Percentiles rank a stretch among this genome's conserved stretches.
Evolutionary conservation across 2,329 filamentous ascomycete species (phyloP).

Genomic region (Claviceps humidiphila): DNA sequence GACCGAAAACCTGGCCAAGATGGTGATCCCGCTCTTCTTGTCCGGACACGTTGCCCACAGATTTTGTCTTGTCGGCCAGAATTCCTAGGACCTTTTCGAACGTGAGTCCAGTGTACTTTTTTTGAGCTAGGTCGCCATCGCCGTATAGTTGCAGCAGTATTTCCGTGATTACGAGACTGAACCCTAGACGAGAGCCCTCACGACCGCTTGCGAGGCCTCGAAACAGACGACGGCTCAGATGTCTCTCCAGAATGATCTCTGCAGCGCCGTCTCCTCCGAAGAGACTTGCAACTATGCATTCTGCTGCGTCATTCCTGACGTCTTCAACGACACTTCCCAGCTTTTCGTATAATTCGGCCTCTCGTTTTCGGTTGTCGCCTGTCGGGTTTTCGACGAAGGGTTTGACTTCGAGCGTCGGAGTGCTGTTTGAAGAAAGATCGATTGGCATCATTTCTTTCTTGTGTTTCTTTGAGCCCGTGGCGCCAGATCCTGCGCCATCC

Average conservation of each 20-base stretch:
- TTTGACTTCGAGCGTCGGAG: conserved; percentile 19
- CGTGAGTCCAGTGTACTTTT: conserved; percentile 38
- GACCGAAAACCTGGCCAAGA: conserved; percentile 76
- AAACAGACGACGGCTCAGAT: conserved; percentile 59
- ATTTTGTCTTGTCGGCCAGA: conserved; percentile 41
- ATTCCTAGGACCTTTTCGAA: conserved; percentile 43
- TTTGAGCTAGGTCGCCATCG: conserved; percentile 26
- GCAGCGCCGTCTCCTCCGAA: conserved; percentile 34
- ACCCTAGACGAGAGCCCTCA: conserved; percentile 78
- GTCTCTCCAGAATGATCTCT: conserved; percentile 41
- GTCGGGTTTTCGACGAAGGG: conserved; percentile 39
- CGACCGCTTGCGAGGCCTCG: conserved; percentile 80
- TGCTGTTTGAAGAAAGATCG: conserved; percentile 11
- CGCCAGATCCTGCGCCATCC: conserved; percentile 14
- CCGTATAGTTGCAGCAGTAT: conserved; percentile 59
- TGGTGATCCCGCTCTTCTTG: conserved; percentile 78
- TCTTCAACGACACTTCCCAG: conserved; percentile 45
- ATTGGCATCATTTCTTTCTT: conserved; percentile 16
- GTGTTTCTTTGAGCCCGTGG: conserved; percentile 15
- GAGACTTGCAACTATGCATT: conserved; percentile 43
- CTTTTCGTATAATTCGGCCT: conserved; percentile 46
- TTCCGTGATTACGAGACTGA: conserved; percentile 79
- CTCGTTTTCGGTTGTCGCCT: conserved; percentile 41
- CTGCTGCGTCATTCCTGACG: conserved; percentile 45
- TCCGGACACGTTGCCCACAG: conserved; percentile 38